Evolutionary conservation across 2,329 filamentous ascomycete genomes (phyloP).

Genomic region (Nannizzia gypsea): DNA sequence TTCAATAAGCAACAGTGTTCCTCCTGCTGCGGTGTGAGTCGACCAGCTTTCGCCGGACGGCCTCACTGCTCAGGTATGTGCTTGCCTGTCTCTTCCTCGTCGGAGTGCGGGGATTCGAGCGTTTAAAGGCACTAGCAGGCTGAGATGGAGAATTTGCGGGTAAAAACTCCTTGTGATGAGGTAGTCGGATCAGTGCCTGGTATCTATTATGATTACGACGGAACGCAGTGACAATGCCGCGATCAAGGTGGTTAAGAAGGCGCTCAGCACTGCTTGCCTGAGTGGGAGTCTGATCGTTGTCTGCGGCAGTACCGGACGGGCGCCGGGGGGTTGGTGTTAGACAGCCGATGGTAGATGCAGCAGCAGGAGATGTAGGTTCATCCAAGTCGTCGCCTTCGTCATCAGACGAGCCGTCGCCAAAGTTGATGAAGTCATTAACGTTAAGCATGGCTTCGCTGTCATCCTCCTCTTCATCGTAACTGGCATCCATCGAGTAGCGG

Average conservation of each 20-base stretch:
- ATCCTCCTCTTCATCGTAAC: constrained; percentile 48
- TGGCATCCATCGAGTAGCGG: constrained; percentile 42
- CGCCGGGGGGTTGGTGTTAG: constrained; percentile 28
- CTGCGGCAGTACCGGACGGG: constrained; percentile 16
- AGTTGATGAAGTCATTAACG: constrained; percentile 62
- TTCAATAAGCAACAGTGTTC: constrained; percentile 25
- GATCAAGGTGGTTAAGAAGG: constrained; percentile 56
- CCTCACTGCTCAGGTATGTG: constrained; percentile 29
- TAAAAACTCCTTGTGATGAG: constrained; percentile 35
- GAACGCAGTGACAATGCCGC: constrained; percentile 65
- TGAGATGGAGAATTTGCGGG: constrained; percentile 33
- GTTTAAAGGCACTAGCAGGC: constrained; percentile 33
- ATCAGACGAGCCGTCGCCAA: constrained; percentile 48
- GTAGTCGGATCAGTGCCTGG: constrained; percentile 38
- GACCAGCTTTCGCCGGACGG: constrained; percentile 34
- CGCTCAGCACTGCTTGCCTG: constrained; percentile 31
- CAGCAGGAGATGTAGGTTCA: constrained; percentile 33
- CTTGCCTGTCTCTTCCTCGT: constrained; percentile 31
- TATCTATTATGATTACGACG: constrained; percentile 47
- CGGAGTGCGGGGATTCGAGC: constrained; percentile 31
- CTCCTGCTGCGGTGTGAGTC: constrained; percentile 29
- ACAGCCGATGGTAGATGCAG: constrained; percentile 34
- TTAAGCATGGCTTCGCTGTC: constrained; percentile 52
- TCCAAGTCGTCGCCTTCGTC: constrained; percentile 46
- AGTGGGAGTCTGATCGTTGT: constrained; percentile 1